Evolutionary conservation across 768 basidiomycete species (phyloP), one percentile per base, ranked within the genome.

Genomic region (Leccinum truebloodii): DNA sequence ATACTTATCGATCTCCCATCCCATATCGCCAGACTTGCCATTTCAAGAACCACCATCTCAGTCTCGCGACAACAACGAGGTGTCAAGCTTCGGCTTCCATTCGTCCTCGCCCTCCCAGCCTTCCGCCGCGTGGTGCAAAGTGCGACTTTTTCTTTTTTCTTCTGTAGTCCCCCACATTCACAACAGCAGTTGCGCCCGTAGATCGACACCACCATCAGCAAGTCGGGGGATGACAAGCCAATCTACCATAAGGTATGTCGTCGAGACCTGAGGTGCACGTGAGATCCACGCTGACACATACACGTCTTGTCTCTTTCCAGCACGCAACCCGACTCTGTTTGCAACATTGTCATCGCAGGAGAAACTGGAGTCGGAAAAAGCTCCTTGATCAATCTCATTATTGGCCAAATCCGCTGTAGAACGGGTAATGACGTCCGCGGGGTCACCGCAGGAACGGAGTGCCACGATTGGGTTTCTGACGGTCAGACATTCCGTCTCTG

Each of bases 331-430:
- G 4, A 49, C 37, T 54, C 70, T 1, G 59, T 66, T 37, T 69
- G 72, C 48, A 74, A 74, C 54, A 64, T 74, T 32, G 62, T 74
- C 53, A 28, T 73, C 6, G 62, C 60, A 39, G 72, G 72, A 28
- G 71, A 74, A 59, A 69, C 67, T 1, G 73, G 72, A 3, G 69
- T 69, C 32, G 72, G 72, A 7, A 73, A 73, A 59, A 74, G 71
- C 20, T 73, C 72, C 30, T 52, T 74, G 0, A 66, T 74, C 63
- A 74, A 74, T 52, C 65, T 74, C 34, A 57, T 72, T 18, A 59
- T 55, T 16, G 76, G 66, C 2, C 58, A 30, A 10, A 69, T 1
- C 16, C 9, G 14, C 8, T 50, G 49, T 50, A 0, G 0, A 22
- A 50, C 49, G 12, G 26, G 49, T 5, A 50, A 50, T 26, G 24